These are phyloP conservation scores for Eurotiales sp. DNA, from an alignment of 2,329 filamentous ascomycete species.

Conservation along the genomic window DNA sequence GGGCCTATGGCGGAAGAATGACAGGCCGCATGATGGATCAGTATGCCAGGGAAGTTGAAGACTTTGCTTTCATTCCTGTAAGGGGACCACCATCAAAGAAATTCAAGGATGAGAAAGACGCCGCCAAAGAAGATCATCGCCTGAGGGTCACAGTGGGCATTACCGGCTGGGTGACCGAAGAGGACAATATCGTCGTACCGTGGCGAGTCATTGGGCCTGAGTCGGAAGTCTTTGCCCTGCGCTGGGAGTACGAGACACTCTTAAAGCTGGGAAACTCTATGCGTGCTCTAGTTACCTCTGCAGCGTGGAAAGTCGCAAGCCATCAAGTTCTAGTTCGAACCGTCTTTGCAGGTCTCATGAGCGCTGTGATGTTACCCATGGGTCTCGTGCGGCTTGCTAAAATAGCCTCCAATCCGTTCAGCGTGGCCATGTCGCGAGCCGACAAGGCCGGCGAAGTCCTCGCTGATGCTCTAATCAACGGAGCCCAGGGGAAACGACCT, in stretches of 20 bases:
- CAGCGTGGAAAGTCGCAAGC: slow-evolving; percentile 73
- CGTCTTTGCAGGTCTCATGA: slow-evolving; percentile 63
- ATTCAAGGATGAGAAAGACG: slow-evolving; percentile 40
- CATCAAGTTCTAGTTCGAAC: slow-evolving; percentile 70
- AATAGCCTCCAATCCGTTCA: slow-evolving; percentile 78
- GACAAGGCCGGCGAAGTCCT: slow-evolving; percentile 77
- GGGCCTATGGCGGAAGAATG: slow-evolving; percentile 83
- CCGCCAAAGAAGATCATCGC: slow-evolving; percentile 55
- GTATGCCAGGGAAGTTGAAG: slow-evolving; percentile 81
- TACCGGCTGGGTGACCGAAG: slow-evolving; percentile 73
- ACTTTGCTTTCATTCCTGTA: slow-evolving; percentile 81
- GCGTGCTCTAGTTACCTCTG: slow-evolving; percentile 70
- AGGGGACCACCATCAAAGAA: slow-evolving; percentile 50
- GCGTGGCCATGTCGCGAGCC: slow-evolving; percentile 68
- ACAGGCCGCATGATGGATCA: slow-evolving; percentile 81
- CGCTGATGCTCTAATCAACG: slow-evolving; percentile 77
- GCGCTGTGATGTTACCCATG: slow-evolving; percentile 65
- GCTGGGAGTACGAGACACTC: slow-evolving; percentile 77
- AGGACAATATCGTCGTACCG: slow-evolving; percentile 67
- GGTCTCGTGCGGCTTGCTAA: slow-evolving; percentile 63
- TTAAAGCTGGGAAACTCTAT: slow-evolving; percentile 74
- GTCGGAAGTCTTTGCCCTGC: slow-evolving; percentile 75
- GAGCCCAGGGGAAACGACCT: slow-evolving; percentile 74
- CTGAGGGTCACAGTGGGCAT: slow-evolving; percentile 80
- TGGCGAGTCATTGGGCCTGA: slow-evolving; percentile 73